Base-by-base conservation (phyloP, 257 asterid genomes). In the Solanum sejunctum region DNA sequence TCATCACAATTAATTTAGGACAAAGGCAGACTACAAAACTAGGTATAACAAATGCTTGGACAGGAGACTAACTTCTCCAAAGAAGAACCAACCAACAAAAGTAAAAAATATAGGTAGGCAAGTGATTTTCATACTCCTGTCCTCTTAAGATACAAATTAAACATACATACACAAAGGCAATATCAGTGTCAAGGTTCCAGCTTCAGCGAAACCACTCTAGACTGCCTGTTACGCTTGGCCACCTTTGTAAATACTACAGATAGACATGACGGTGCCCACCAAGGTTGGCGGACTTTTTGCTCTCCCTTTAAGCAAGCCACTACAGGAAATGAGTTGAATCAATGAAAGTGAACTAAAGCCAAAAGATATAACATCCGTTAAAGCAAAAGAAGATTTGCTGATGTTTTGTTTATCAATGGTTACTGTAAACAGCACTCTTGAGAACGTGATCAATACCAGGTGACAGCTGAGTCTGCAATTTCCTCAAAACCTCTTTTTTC, bases 231-330 rank as follows among this genome's bases (percentile, higher is more conserved):
- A 80, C 94, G 96, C 86, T 94, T 95, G 11, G 95, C 98, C 51
- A 93, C 93, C 88, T 92, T 92, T 51, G 89, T 89, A 84, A 88
- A 96, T 69, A 95, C 90, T 11, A 89, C 75, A 1, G 98, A 89
- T 43, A 96, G 92, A 86, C 97, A 97, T 47, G 97, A 85, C 2
- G 98, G 98, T 12, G 98, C 98, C 99, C 99, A 95, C 99, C 99
- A 97, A 10, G 98, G 99, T 86, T 92, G 88, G 21, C 93, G 96
- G 20, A 95, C 92, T 88, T 91, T 97, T 88, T 97, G 98, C 89
- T 97, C 99, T 87, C 99, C 99, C 90, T 95, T 97, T 92, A 97
- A 92, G 93, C 99, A 96, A 61, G 99, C 99, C 90, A 96, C 99
- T 96, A 73, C 66, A 83, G 15, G 66, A 58, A 81, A 57, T 10